A percentile compares a stretch with the other conserved stretches of the same genome.
Conservation (phyloP, 495 filamentous ascomycete species). For the Trichoderma asperelloides region DNA sequence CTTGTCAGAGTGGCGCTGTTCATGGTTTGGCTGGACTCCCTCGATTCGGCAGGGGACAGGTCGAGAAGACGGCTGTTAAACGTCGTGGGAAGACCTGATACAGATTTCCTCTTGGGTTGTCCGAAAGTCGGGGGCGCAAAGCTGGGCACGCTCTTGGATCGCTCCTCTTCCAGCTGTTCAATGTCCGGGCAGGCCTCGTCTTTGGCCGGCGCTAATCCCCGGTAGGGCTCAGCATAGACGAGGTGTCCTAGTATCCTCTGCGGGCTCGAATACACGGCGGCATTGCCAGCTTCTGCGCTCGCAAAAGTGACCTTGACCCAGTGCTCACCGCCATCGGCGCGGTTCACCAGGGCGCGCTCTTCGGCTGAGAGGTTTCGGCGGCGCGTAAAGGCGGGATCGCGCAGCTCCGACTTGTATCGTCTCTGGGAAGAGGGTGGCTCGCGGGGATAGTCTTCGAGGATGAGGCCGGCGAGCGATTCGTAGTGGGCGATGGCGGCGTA, state of each 20-base stretch:
- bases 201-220: constrained; percentile 56
- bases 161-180: constrained; percentile 21
- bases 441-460: constrained; percentile 86
- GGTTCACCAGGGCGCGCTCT: constrained; percentile 67
- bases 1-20: constrained; percentile 37
- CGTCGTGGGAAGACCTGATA: constrained; percentile 13
- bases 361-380: constrained; percentile 51
- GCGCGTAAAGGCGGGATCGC: constrained; percentile 53
- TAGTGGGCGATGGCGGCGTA: constrained; percentile 81
- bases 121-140: not conserved
- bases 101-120: not conserved
- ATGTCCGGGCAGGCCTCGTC: constrained; percentile 51
- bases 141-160: constrained; percentile 6
- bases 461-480: constrained; percentile 67
- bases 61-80: constrained; percentile 14
- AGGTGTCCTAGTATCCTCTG: constrained; percentile 66
- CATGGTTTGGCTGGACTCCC: constrained; percentile 37
- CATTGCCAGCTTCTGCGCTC: constrained; percentile 66
- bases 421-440: constrained; percentile 48
- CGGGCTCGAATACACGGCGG: constrained; percentile 65
- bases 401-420: constrained; percentile 51
- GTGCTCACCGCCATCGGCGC: constrained; percentile 65
- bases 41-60: constrained; percentile 29
- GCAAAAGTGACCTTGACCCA: constrained; percentile 95
- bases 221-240: constrained; percentile 70